Evolutionary conservation across 257 asterid species (phyloP).

Genomic region (Penstemon newberryi): DNA sequence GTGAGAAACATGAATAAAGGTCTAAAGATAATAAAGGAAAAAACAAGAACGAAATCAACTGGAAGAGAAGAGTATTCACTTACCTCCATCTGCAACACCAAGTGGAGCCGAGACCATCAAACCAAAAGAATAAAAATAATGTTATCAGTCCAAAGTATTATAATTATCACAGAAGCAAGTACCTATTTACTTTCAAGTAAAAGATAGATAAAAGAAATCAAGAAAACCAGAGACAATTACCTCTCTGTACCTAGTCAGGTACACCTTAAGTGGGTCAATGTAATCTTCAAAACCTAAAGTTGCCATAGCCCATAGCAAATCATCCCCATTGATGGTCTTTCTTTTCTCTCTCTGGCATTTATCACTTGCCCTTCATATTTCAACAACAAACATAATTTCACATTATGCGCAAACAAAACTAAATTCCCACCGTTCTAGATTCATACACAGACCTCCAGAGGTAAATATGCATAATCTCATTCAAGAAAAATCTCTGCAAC

Average conservation of each 20-base stretch:
- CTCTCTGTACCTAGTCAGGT: slow-evolving; percentile 66
- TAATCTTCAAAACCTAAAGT: slow-evolving; percentile 81
- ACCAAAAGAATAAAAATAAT: slow-evolving; percentile 13
- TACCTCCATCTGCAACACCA: slow-evolving; percentile 67
- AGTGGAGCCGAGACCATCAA: slow-evolving; percentile 19
- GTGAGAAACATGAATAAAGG: slow-evolving; percentile 20
- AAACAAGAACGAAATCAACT: background rate
- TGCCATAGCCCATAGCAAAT: slow-evolving; percentile 77
- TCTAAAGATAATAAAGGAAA: slow-evolving; percentile 17
- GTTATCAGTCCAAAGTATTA: slow-evolving; percentile 25
- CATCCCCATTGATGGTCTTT: slow-evolving; percentile 79
- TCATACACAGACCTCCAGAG: background rate
- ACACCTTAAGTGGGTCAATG: slow-evolving; percentile 73
- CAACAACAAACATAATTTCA: slow-evolving; percentile 17
- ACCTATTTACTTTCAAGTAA: background rate
- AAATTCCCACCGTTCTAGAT: background rate
- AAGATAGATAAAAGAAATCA: background rate
- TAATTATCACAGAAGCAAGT: slow-evolving; percentile 9
- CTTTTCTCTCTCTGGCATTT: slow-evolving; percentile 84
- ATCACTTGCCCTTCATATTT: slow-evolving; percentile 67
- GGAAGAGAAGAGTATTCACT: slow-evolving; percentile 17
- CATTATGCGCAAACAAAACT: background rate
- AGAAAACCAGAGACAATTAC: slow-evolving; percentile 31
- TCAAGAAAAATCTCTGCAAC: background rate
- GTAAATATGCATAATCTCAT: slow-evolving; percentile 3